These are phyloP conservation scores for Pseudonectria foliicola DNA, from an alignment of 2,329 filamentous ascomycete species.

Conservation along the genomic window DNA sequence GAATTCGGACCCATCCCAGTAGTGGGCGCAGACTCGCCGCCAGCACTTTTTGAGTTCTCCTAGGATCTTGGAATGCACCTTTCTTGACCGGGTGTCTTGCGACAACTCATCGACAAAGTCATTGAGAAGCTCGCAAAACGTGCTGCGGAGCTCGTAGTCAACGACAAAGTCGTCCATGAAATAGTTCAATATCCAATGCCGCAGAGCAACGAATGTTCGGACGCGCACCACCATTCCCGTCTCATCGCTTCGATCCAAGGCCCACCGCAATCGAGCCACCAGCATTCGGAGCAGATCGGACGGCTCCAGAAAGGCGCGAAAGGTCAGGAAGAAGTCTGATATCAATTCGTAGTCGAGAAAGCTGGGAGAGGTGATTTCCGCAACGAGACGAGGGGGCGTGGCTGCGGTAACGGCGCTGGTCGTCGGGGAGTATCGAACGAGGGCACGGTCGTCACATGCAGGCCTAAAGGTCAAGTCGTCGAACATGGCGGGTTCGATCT, in stretches of 20 bases:
- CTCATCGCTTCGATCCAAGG: conserved; percentile 71
- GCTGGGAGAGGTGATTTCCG: conserved; percentile 91
- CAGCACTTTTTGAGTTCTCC: conserved; percentile 95
- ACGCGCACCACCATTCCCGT: conserved; percentile 91
- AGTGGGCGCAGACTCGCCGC: conserved; percentile 81
- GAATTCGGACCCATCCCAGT: conserved; percentile 74
- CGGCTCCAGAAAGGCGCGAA: conserved; percentile 75
- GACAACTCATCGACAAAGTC: conserved; percentile 51
- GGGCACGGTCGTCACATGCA: conserved; percentile 65
- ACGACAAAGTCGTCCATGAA: conserved; percentile 90
- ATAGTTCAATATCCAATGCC: conserved; percentile 98
- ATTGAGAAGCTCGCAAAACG: conserved; percentile 79
- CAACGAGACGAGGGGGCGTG: conserved; percentile 82
- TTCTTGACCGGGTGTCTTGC: conserved; percentile 35
- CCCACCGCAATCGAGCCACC: conserved; percentile 80
- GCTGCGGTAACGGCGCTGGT: conserved; percentile 77
- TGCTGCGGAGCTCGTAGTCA: conserved; percentile 63
- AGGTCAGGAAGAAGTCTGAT: conserved; percentile 97
- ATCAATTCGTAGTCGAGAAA: conserved; percentile 96
- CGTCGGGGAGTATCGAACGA: conserved; percentile 72
- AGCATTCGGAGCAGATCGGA: conserved; percentile 75
- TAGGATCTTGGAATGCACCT: conserved; percentile 72
- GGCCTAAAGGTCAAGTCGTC: conserved; percentile 75
- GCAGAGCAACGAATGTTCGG: conserved; percentile 85
- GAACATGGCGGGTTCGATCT: conserved; percentile 70